Evolutionary conservation across 768 basidiomycete species (phyloP), one percentile per base, ranked within the genome.

Genomic region (Lepiota venenata): DNA sequence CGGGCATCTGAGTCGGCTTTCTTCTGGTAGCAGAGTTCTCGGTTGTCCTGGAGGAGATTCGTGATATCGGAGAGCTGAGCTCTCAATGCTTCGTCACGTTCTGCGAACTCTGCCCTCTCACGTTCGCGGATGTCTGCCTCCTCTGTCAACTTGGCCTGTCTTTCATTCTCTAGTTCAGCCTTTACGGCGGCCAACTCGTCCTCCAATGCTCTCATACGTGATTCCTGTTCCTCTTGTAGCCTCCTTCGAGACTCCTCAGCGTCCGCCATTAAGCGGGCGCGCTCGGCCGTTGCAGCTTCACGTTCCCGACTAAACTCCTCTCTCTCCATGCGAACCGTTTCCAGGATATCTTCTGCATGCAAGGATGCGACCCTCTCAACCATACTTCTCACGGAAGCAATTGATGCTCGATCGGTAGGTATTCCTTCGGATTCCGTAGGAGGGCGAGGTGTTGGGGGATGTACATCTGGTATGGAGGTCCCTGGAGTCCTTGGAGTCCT

Each of bases 51-150:
- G 12, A 92, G 73, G 50, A 90, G 64, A 57, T 86, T 85, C 1
- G 90, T 85, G 58, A 93, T 80, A 56, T 92, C 89, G 4, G 65
- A 70, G 12, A 93, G 67, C 59, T 91, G 88, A 37, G 66, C 72
- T 32, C 81, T 75, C 40, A 88, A 65, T 7, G 70, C 75, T 12
- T 86, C 83, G 57, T 85, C 81, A 5, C 83, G 79, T 53, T 88
- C 87, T 37, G 71, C 63, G 32, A 74, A 71, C 45, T 85, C 87
- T 37, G 71, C 70, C 18, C 80, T 71, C 57, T 87, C 84, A 27
- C 74, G 74, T 63, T 89, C 86, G 29, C 81, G 73, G 16, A 78
- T 74, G 57, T 87, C 86, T 1, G 83, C 73, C 41, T 85, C 84
- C 52, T 86, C 82, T 1, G 80, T 77, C 14, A 72, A 60, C 11